These are phyloP conservation scores for Camillea tinctor DNA, from an alignment of 2,329 filamentous ascomycete species.

Conservation along the genomic window DNA sequence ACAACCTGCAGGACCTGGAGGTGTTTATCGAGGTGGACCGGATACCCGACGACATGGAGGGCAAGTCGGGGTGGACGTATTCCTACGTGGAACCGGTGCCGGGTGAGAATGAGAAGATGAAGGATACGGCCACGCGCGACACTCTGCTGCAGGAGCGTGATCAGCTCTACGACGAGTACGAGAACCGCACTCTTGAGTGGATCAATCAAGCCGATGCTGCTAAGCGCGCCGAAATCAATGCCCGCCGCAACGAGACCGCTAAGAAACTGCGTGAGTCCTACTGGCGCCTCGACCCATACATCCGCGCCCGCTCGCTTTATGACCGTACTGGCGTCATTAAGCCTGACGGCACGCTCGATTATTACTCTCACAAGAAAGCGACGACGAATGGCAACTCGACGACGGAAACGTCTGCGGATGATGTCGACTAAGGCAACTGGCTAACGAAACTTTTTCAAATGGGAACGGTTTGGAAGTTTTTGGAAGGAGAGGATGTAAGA, in stretches of 20 bases:
- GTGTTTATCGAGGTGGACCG: constrained; percentile 69
- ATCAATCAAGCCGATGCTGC: constrained; percentile 52
- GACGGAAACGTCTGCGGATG: constrained; percentile 40
- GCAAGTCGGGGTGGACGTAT: constrained; percentile 82
- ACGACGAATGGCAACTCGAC: constrained; percentile 22
- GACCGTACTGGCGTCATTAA: constrained; percentile 76
- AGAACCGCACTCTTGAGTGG: constrained; percentile 75
- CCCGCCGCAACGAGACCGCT: constrained; percentile 61
- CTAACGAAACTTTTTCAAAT: too few relatives aligned
- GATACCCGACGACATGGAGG: constrained; percentile 81
- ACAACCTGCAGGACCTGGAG: constrained; percentile 74
- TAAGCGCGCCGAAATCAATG: constrained; percentile 49
- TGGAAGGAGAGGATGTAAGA: not conserved
- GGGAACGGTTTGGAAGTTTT: constrained; percentile 1
- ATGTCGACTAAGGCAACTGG: constrained; percentile 41
- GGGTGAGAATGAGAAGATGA: constrained; percentile 76
- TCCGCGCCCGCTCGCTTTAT: constrained; percentile 80
- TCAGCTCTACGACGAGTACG: constrained; percentile 68
- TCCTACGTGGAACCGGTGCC: constrained; percentile 72
- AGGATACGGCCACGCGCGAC: constrained; percentile 61
- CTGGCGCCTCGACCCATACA: constrained; percentile 85
- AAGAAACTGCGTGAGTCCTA: constrained; percentile 70
- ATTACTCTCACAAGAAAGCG: constrained; percentile 51
- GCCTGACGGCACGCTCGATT: constrained; percentile 65
- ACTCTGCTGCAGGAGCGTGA: constrained; percentile 63